Conservation (phyloP, 495 filamentous ascomycete species). For the Penicillium psychrofluorescens region DNA sequence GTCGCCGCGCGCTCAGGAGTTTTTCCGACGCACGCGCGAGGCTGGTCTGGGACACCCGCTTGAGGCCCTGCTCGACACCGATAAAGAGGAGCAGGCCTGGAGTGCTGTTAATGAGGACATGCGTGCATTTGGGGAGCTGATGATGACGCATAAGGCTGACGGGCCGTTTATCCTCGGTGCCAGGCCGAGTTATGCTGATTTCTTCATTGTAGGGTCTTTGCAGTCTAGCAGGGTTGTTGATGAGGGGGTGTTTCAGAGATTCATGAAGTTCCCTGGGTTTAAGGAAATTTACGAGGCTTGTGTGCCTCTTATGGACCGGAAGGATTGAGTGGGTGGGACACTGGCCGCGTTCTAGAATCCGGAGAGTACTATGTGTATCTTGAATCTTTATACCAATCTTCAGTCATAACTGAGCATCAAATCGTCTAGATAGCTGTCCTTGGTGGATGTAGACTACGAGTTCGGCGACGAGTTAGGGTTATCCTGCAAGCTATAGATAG, state of each 20-base stretch:
- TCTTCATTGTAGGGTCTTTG: constrained; percentile 29
- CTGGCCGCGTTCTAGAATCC: too few relatives aligned
- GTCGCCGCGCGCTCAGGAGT: constrained; percentile 29
- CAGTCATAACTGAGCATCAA: too few relatives aligned
- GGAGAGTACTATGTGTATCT: too few relatives aligned
- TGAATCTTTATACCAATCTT: too few relatives aligned
- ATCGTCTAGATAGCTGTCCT: too few relatives aligned
- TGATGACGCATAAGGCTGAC: constrained; percentile 23
- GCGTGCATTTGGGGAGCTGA: constrained; percentile 19
- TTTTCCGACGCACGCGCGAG: constrained; percentile 33
- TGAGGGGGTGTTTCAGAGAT: constrained; percentile 26
- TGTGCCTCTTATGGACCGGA: constrained; percentile 29
- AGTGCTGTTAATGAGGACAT: constrained; percentile 12
- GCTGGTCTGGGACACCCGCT: constrained; percentile 22
- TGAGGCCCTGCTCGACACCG: constrained; percentile 25
- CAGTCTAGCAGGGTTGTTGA: constrained; percentile 27
- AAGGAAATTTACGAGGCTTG: constrained; percentile 30
- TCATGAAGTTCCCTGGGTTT: constrained; percentile 19
- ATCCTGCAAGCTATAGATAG: too few relatives aligned
- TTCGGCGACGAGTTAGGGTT: too few relatives aligned
- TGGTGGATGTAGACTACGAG: too few relatives aligned
- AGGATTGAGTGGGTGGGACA: constrained; percentile 7
- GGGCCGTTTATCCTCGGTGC: constrained; percentile 32
- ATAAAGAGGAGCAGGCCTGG: constrained; percentile 26
- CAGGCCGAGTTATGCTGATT: constrained; percentile 26